phyloP scores from a whole-genome alignment of 2,329 filamentous ascomycete species.

The Dothiorella sarmentorum region DNA sequence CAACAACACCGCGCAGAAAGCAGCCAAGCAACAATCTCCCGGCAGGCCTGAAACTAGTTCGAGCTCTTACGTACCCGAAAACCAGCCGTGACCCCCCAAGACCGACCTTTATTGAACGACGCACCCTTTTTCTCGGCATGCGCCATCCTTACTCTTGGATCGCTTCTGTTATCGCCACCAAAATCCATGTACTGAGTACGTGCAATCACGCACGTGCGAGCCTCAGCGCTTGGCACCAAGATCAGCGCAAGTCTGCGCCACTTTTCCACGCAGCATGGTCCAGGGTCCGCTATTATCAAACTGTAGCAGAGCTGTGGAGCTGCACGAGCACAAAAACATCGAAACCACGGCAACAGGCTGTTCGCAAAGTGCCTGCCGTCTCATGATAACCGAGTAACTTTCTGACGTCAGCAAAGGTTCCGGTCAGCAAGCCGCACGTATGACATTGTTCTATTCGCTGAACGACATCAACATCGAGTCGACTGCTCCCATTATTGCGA shows the following conservation, averaged over 20 bases:
- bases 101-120: constrained; percentile 1
- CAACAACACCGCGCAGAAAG: not conserved
- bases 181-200: not conserved
- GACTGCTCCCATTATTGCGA: no score
- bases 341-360: no score
- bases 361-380: no score
- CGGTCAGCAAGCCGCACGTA: no score
- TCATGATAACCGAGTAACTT: no score
- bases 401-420: no score
- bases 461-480: no score
- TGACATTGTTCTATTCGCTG: no score
- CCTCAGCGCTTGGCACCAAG: not conserved
- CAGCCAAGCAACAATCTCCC: constrained; percentile 5
- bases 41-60: not conserved
- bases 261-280: not conserved
- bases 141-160: not conserved
- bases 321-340: no score
- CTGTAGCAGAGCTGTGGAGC: no score
- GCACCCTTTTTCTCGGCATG: constrained; percentile 6
- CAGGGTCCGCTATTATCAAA: no score
- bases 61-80: not conserved
- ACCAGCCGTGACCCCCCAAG: not conserved
- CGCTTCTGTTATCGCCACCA: constrained; percentile 1
- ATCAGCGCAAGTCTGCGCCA: not conserved
- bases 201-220: not conserved